Base-by-base conservation (phyloP, 2,329 filamentous ascomycete genomes). In the Arachnomyces sp. region DNA sequence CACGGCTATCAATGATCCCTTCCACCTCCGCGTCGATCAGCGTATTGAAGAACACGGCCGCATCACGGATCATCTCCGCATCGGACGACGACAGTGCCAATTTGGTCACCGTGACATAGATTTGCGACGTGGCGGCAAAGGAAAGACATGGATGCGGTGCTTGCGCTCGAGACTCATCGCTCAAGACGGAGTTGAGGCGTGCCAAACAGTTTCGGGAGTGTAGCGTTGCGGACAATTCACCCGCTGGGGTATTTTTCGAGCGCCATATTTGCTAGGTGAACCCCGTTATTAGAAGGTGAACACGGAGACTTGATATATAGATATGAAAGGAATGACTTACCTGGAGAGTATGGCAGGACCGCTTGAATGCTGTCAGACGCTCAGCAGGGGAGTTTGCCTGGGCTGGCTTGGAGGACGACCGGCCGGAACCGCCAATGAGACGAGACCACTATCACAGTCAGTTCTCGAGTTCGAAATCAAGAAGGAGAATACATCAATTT, bases 11-110 rank as follows among this genome's bases (percentile, higher is more conserved):
- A 35, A 95, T 78, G 55, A 96, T 93, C 28, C 88, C 87, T 59
- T 95, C 92, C 65, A 95, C 89, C 62, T 96, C 92, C 60, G 88
- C 92, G 65, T 98, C 92, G 54, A 96, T 86, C 47, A 98, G 74
- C 12, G 87, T 88, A 42, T 86, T 87, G 63, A 95, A 95, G 57
- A 95, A 81, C 31, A 82, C 72, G 29, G 95, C 84, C 17, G 86
- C 84, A 56, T 90, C 85, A 49, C 83, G 81, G 51, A 96, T 83
- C 55, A 95, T 82, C 56, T 79, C 82, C 53, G 93, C 84, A 61
- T 94, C 85, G 60, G 86, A 83, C 25, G 85, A 88, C 0, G 83
- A 82, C 2, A 86, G 80, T 2, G 89, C 88, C 51, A 96, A 88
- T 66, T 94, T 88, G 47, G 86, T 85, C 48, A 96, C 82, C 9